phyloP scores from a whole-genome alignment of 164 flowering plant genomes.

The Vitis labrusca region DNA sequence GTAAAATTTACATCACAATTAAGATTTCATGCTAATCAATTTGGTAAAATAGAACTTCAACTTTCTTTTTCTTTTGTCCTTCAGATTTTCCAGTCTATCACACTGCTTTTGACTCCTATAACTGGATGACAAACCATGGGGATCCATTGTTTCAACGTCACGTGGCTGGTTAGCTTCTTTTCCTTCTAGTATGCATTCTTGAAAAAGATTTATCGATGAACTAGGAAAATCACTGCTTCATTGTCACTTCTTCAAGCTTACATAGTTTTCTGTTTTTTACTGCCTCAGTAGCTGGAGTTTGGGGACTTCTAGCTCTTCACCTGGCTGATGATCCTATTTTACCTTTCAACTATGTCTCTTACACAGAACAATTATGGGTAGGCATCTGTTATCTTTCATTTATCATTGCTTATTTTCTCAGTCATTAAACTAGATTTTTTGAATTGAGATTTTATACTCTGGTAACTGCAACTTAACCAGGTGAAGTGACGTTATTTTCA shows the following conservation, averaged over 20 bases:
- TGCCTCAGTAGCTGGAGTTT: constrained; percentile 70
- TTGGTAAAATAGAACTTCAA: neutral
- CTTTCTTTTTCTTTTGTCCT: neutral
- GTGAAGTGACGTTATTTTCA: too few species aligned
- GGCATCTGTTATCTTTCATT: neutral
- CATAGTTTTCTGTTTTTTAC: neutral
- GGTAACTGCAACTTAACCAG: too few species aligned
- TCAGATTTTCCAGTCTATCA: constrained; percentile 96
- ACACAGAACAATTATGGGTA: constrained; percentile 76
- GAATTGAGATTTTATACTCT: neutral
- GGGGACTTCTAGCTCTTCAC: constrained; percentile 92
- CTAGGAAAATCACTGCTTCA: neutral
- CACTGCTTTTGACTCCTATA: constrained; percentile 84
- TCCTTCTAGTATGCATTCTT: neutral
- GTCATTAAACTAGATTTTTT: neutral
- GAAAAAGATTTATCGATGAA: neutral
- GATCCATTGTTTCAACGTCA: constrained; percentile 93
- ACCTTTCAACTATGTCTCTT: constrained; percentile 69
- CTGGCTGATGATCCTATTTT: constrained; percentile 78
- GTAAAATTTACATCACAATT: neutral
- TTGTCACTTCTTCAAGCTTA: neutral
- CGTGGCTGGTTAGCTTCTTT: constrained; percentile 61
- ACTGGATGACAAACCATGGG: constrained; percentile 72
- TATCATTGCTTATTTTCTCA: neutral
- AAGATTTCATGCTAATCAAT: neutral